Evolutionary conservation across 2,329 filamentous ascomycete species (phyloP).

Genomic region (Rutstroemia sp.): DNA sequence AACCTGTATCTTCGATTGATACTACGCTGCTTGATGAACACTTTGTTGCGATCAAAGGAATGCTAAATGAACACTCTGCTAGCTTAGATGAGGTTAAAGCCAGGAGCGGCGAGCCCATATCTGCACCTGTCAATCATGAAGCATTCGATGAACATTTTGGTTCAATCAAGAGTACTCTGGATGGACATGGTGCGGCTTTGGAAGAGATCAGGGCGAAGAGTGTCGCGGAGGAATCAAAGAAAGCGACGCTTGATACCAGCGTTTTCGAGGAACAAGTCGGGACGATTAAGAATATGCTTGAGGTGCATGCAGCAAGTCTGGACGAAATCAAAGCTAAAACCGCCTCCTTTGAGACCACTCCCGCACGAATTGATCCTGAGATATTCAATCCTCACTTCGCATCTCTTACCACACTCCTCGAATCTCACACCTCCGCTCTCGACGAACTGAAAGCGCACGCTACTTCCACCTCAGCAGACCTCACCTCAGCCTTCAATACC

Average conservation of each 20-base stretch:
- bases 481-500: not conserved
- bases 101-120: not conserved
- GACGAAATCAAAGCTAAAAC: slow-evolving; percentile 15
- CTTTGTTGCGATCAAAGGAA: too few relatives aligned
- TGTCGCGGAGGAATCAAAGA: not conserved
- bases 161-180: slow-evolving; percentile 10
- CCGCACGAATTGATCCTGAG: not conserved
- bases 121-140: not conserved
- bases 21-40: too few relatives aligned
- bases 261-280: slow-evolving; percentile 7
- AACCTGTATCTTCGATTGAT: not conserved
- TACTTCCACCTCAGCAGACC: not conserved
- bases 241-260: not conserved
- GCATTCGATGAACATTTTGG: slow-evolving; percentile 8
- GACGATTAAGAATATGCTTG: slow-evolving; percentile 8
- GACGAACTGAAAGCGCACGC: slow-evolving; percentile 1
- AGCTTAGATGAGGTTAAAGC: too few relatives aligned
- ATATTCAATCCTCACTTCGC: slow-evolving; percentile 8
- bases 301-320: slow-evolving; percentile 11
- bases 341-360: not conserved
- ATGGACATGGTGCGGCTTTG: slow-evolving; percentile 12
- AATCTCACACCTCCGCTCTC: slow-evolving; percentile 9
- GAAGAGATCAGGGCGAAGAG: slow-evolving; percentile 15
- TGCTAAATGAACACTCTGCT: too few relatives aligned
- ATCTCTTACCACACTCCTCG: slow-evolving; percentile 10